Evolutionary conservation across 495 filamentous ascomycete genomes (phyloP), one percentile per base, ranked within the genome.

Genomic region (Cercophora samala): DNA sequence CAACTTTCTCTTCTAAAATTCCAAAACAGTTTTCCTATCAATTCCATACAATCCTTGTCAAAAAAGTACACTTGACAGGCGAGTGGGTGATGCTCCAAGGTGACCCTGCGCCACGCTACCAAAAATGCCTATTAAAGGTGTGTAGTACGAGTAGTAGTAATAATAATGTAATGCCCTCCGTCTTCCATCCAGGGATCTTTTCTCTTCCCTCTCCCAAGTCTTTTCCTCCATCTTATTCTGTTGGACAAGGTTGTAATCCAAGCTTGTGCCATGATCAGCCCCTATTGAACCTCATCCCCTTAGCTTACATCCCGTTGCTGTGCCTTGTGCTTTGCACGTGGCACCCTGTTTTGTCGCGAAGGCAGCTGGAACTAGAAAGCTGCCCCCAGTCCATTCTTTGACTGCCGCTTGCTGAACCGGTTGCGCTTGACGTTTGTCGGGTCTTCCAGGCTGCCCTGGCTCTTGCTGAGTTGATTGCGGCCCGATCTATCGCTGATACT

Each of bases 371-470:
- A 53, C 58, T 23, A 76, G 58, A 76, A 76, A 25, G 74, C 70
- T 46, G 93, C 89, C 15, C 92, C 91, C 25, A 97, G 83, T 21
- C 93, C 93, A 73, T 90, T 95, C 79, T 96, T 97, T 8, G 90
- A 93, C 78, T 95, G 91, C 66, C 93, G 84, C 74, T 91, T 91
- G 76, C 91, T 94, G 78, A 97, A 97, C 42, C 93, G 84, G 75
- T 96, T 92, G 62, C 87, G 85, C 70, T 84, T 84, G 29, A 78
- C 73, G 46, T 70, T 70, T 18, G 84, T 72, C 19, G 83, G 85
- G 46, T 91, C 88, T 46, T 83, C 80, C 32, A 86, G 64, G 70
- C 83, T 85, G 37, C 78, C 82, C 65, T 86, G 83, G 72, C 82
- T 85, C 73, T 84, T 86, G 46, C 71, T 84, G 11, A 85, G 70